Percentiles rank a stretch among this genome's conserved stretches.
Conservation (phyloP, 2,329 filamentous ascomycete genomes). For the Colletotrichum sp. region DNA sequence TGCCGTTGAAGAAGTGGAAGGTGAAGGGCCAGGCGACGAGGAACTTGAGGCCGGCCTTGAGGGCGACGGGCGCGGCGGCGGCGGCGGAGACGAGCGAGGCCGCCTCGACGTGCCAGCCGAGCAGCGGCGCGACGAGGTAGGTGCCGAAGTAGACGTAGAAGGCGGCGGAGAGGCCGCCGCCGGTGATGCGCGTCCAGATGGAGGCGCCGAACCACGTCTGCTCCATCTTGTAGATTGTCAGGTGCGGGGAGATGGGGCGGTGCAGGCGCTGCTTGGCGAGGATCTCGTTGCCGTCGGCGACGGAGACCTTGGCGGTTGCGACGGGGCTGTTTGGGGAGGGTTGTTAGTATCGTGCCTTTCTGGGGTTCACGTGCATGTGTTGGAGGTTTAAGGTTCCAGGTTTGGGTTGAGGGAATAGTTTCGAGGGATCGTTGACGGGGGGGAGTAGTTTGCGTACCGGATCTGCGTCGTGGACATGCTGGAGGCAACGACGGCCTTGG, state of each 20-base stretch:
- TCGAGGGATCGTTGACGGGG: background rate
- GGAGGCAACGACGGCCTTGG: conserved; percentile 49
- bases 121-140: conserved; percentile 80
- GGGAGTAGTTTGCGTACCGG: conserved; percentile 43
- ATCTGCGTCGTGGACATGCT: conserved; percentile 47
- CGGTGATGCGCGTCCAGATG: conserved; percentile 84
- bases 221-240: conserved; percentile 83
- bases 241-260: conserved; percentile 85
- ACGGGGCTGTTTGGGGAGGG: conserved; percentile 46
- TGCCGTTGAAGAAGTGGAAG: conserved; percentile 62
- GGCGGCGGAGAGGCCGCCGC: conserved; percentile 70
- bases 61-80: conserved; percentile 61
- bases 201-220: conserved; percentile 83
- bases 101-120: conserved; percentile 69
- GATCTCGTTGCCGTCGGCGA: conserved; percentile 62
- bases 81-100: conserved; percentile 65
- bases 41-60: conserved; percentile 64
- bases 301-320: conserved; percentile 62
- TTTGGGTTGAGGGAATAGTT: background rate
- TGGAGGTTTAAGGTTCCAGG: background rate
- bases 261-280: conserved; percentile 81
- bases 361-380: background rate
- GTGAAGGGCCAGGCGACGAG: conserved; percentile 62
- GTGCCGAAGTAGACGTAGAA: conserved; percentile 82
- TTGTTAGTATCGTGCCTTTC: no score